Conservation (phyloP, 2,329 filamentous ascomycete genomes). For the Ilyonectria destructans region DNA sequence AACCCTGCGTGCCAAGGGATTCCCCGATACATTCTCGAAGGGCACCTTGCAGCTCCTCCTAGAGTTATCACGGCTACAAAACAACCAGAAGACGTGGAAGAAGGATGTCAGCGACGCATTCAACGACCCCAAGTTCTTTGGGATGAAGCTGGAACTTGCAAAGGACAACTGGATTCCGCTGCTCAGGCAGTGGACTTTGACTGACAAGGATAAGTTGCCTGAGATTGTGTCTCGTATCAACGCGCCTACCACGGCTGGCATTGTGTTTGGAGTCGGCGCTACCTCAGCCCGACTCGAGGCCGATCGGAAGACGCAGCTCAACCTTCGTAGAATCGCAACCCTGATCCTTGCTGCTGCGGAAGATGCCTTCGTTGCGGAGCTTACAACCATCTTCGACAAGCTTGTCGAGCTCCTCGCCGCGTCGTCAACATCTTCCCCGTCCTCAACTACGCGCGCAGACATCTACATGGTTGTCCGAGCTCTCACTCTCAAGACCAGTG, state of each 20-base stretch:
- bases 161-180: slow-evolving; percentile 86
- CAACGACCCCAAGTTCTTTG: slow-evolving; percentile 90
- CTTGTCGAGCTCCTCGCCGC: slow-evolving; percentile 89
- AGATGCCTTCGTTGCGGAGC: slow-evolving; percentile 85
- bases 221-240: slow-evolving; percentile 86
- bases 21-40: slow-evolving; percentile 86
- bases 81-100: slow-evolving; percentile 91
- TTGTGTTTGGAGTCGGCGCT: slow-evolving; percentile 98
- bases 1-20: slow-evolving; percentile 85
- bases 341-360: slow-evolving; percentile 83
- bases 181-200: slow-evolving; percentile 85
- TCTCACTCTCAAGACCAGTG: slow-evolving; percentile 83
- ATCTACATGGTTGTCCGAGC: slow-evolving; percentile 91
- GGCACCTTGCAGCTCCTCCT: slow-evolving; percentile 82
- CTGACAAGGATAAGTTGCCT: slow-evolving; percentile 89
- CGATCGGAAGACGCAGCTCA: slow-evolving; percentile 92
- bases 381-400: slow-evolving; percentile 84
- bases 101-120: slow-evolving; percentile 94
- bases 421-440: slow-evolving; percentile 91
- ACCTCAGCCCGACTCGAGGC: slow-evolving; percentile 95
- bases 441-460: slow-evolving; percentile 89
- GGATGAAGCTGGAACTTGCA: slow-evolving; percentile 76
- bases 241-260: slow-evolving; percentile 91
- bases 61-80: slow-evolving; percentile 83
- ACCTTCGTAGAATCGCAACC: slow-evolving; percentile 85